These are phyloP conservation scores for Cyclotella choctawhatcheeana DNA, from an alignment of 108 stramenopile species.

Conservation along the genomic window DNA sequence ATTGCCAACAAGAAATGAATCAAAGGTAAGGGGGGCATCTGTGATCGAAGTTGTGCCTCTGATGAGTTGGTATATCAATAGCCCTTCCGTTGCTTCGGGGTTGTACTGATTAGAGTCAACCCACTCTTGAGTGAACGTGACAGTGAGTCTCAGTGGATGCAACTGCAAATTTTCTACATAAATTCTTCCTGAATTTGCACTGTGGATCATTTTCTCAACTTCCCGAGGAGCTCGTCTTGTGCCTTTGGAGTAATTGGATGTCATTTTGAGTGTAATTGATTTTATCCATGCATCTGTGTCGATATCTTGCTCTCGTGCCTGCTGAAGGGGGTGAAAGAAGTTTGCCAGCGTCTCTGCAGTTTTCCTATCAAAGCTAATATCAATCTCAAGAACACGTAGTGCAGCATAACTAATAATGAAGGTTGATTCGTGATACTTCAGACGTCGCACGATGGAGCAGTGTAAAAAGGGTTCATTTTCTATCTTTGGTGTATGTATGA, in stretches of 20 bases:
- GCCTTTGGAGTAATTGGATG: conserved; percentile 45
- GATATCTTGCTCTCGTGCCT: conserved; percentile 43
- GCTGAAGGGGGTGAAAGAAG: conserved; percentile 65
- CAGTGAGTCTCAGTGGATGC: conserved; percentile 72
- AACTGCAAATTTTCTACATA: conserved; percentile 78
- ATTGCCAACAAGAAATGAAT: conserved; percentile 80
- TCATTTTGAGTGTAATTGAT: conserved; percentile 61
- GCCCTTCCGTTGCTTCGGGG: conserved; percentile 49
- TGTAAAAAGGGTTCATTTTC: conserved; percentile 73
- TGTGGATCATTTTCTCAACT: conserved; percentile 58
- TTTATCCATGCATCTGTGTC: conserved; percentile 35
- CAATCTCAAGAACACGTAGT: conserved; percentile 70
- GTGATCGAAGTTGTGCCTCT: conserved; percentile 82
- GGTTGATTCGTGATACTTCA: conserved; percentile 63
- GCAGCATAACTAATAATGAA: conserved; percentile 79
- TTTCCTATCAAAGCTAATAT: conserved; percentile 71
- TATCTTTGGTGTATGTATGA: conserved; percentile 58
- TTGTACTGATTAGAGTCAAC: conserved; percentile 62
- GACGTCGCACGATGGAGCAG: conserved; percentile 67
- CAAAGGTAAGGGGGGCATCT: conserved; percentile 79
- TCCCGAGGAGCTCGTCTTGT: conserved; percentile 60
- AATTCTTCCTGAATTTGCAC: conserved; percentile 71
- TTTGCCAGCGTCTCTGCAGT: conserved; percentile 75
- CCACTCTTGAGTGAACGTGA: conserved; percentile 88
- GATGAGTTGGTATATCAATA: conserved; percentile 77